Conservation (phyloP, 768 basidiomycete species). For the Suillus decipiens region DNA sequence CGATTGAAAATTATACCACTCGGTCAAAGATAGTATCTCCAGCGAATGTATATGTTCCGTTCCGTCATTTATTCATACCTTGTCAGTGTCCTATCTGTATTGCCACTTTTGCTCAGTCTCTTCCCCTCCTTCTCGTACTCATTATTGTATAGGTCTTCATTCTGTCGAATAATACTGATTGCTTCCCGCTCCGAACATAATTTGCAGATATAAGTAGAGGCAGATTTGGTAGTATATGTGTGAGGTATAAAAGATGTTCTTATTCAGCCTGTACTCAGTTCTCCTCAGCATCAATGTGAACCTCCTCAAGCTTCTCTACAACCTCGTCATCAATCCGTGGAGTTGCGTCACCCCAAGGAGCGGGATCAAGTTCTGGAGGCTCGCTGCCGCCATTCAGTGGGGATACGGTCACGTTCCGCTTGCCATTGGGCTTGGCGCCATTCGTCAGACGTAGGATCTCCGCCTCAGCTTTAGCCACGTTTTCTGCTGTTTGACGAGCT, state of each 20-base stretch:
- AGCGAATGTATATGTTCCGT: constrained; percentile 31
- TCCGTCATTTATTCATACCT: constrained; percentile 39
- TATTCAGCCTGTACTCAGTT: constrained; percentile 12
- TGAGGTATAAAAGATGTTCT: constrained; percentile 20
- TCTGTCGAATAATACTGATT: constrained; percentile 33
- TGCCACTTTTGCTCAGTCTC: constrained; percentile 33
- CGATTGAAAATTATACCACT: constrained; percentile 22
- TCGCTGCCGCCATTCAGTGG: constrained; percentile 44
- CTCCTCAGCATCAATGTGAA: constrained; percentile 34
- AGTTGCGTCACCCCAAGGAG: constrained; percentile 34
- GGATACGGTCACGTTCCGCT: constrained; percentile 22
- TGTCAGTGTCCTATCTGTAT: constrained; percentile 39
- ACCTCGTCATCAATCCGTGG: constrained; percentile 38
- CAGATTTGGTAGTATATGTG: constrained; percentile 21
- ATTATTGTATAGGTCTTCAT: constrained; percentile 37
- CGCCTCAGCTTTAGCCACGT: constrained; percentile 76
- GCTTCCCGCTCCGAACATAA: constrained; percentile 18
- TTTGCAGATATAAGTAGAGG: constrained; percentile 22
- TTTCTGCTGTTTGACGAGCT: constrained; percentile 73
- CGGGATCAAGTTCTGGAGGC: constrained; percentile 38
- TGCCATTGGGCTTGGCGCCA: constrained; percentile 39
- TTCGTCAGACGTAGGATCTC: constrained; percentile 65
- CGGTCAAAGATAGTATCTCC: constrained; percentile 28
- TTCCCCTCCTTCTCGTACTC: constrained; percentile 27
- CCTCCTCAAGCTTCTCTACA: constrained; percentile 45